Percentiles rank a stretch among this genome's conserved stretches.
Evolutionary conservation across 768 basidiomycete genomes (phyloP).

Genomic region (Trametes elegans): DNA sequence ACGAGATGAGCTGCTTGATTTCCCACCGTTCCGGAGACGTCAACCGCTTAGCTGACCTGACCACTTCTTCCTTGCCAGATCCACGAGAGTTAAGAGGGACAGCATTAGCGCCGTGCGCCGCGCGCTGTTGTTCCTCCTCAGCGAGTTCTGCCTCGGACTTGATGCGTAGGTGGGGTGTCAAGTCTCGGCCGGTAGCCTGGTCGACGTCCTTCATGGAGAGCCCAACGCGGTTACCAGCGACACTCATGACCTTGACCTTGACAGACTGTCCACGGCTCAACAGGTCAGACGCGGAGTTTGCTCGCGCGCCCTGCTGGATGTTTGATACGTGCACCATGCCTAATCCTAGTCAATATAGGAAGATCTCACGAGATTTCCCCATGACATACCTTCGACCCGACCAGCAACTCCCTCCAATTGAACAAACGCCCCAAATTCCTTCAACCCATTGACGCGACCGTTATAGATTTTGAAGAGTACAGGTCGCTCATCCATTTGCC

Average conservation of each 20-base stretch:
- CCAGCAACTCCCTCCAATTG: conserved; percentile 84
- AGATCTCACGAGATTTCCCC: neutral
- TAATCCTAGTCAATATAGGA: conserved; percentile 29
- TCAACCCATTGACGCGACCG: conserved; percentile 80
- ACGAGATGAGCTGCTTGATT: conserved; percentile 97
- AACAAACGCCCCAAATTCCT: conserved; percentile 97
- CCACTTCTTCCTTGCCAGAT: conserved; percentile 39
- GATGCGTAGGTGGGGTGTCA: conserved; percentile 93
- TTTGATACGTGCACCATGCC: conserved; percentile 98
- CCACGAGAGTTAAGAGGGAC: conserved; percentile 66
- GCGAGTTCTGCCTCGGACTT: conserved; percentile 88
- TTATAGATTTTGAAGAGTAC: conserved; percentile 93
- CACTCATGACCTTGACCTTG: conserved; percentile 96
- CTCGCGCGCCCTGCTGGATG: conserved; percentile 81
- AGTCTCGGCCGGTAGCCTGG: conserved; percentile 83
- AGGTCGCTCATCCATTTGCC: conserved; percentile 74
- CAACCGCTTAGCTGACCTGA: conserved; percentile 82
- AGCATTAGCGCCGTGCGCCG: conserved; percentile 81
- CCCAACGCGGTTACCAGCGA: conserved; percentile 75
- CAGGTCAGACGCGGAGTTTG: conserved; percentile 84
- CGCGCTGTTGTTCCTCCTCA: conserved; percentile 68
- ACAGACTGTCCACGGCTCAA: conserved; percentile 81
- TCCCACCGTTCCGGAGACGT: conserved; percentile 99
- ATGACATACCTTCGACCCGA: conserved; percentile 77
- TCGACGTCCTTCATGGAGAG: conserved; percentile 99